Conservation (phyloP, 257 asterid species). For the Solanum habrochaites region DNA sequence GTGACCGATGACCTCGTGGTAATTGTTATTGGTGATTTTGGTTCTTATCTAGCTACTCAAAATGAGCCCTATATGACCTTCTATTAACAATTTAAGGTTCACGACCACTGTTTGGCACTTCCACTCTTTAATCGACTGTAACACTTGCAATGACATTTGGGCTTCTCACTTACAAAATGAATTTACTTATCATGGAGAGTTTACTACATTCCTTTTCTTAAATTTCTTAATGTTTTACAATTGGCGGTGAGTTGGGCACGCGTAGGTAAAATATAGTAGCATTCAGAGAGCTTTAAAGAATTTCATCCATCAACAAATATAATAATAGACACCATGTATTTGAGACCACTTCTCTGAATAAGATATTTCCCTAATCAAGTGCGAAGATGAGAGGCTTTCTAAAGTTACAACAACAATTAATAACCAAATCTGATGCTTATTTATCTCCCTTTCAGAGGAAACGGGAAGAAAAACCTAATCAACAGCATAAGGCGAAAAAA, state of each 20-base stretch:
- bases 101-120: neutral
- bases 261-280: neutral
- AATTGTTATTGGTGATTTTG: neutral
- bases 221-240: neutral
- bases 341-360: neutral
- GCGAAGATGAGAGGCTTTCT: neutral
- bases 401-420: neutral
- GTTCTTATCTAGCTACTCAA: neutral
- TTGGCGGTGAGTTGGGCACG: neutral
- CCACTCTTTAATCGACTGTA: neutral
- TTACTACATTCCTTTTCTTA: neutral
- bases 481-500: neutral
- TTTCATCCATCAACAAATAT: neutral
- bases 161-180: neutral
- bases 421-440: neutral
- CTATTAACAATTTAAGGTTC: neutral
- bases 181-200: neutral
- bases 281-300: neutral
- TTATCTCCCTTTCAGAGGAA: neutral
- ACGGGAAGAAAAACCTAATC: neutral
- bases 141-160: neutral
- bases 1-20: neutral
- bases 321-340: neutral
- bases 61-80: neutral
- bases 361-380: neutral